Evolutionary conservation across 83 land plant genomes (phyloP).

Genomic region (Thuja plicata): DNA sequence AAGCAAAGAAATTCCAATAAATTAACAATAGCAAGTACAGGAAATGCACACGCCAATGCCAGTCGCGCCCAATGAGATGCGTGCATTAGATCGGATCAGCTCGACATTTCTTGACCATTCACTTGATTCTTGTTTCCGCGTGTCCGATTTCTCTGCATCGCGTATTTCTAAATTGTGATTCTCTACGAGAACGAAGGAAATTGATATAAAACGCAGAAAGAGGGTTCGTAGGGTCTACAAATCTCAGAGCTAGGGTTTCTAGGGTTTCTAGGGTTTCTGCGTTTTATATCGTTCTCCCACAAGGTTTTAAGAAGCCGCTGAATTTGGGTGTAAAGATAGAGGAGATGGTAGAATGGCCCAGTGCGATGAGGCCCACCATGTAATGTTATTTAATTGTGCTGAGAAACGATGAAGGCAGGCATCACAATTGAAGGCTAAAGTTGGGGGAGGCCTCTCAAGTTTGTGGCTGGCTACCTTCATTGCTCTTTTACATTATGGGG

Average conservation of each 20-base stretch:
- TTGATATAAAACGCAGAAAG: too few species aligned
- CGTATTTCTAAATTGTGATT: background rate
- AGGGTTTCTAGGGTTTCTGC: too few species aligned
- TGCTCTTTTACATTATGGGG: too few species aligned
- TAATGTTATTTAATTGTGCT: too few species aligned
- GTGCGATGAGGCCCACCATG: too few species aligned
- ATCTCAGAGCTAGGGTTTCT: too few species aligned
- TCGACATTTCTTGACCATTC: slow-evolving; percentile 3
- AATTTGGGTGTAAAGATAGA: background rate
- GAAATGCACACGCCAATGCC: background rate
- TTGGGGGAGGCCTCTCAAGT: too few species aligned
- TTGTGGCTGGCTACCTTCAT: too few species aligned
- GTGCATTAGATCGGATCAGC: slow-evolving; percentile 3
- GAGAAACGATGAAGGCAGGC: too few species aligned
- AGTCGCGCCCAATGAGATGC: background rate
- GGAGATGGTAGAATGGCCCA: background rate
- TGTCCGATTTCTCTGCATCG: background rate
- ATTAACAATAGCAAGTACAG: background rate
- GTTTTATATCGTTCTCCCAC: background rate
- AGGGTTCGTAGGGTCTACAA: too few species aligned
- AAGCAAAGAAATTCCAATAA: too few species aligned
- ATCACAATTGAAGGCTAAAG: too few species aligned
- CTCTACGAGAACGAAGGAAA: background rate
- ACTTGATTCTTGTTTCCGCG: background rate
- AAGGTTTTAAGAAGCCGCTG: background rate